Evolutionary conservation across 2,329 filamentous ascomycete species (phyloP).

Genomic region (Fusarium sp.): DNA sequence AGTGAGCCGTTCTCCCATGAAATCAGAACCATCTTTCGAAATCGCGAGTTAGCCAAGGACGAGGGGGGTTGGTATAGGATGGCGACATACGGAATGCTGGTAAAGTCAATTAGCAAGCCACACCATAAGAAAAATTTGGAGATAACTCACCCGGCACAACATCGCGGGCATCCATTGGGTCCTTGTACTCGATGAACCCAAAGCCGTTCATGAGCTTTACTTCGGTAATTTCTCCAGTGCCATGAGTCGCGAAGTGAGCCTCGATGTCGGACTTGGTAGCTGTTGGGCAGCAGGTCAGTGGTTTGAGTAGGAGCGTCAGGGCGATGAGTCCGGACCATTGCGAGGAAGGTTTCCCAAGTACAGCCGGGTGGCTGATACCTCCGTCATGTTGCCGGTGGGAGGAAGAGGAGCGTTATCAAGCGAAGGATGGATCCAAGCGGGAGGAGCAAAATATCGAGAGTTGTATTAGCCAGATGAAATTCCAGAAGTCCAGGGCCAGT

Average conservation of each 20-base stretch:
- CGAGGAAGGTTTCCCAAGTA: conserved; percentile 98
- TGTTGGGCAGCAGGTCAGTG: conserved; percentile 65
- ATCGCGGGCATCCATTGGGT: conserved; percentile 97
- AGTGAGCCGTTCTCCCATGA: conserved; percentile 97
- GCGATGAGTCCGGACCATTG: conserved; percentile 73
- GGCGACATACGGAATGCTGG: conserved; percentile 71
- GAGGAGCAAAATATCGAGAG: conserved; percentile 20
- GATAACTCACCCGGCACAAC: conserved; percentile 88
- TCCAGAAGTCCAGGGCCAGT: conserved; percentile 44
- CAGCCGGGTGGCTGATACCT: conserved; percentile 93
- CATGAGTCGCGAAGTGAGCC: conserved; percentile 93
- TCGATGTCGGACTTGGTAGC: conserved; percentile 98
- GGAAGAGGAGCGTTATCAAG: conserved; percentile 29
- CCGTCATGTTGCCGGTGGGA: conserved; percentile 70
- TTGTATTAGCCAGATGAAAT: conserved; percentile 24
- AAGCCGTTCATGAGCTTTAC: conserved; percentile 99
- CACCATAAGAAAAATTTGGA: conserved; percentile 28
- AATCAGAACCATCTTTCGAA: conserved; percentile 87
- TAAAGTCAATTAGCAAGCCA: conserved; percentile 38
- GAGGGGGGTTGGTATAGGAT: conserved; percentile 20
- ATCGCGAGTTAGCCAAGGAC: conserved; percentile 43
- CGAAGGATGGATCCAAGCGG: conserved; percentile 31
- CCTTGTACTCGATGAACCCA: conserved; percentile 99
- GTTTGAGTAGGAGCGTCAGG: conserved; percentile 48
- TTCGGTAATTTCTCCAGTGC: conserved; percentile 96